Conservation (phyloP, 768 basidiomycete species). For the Leccinellum albellum region DNA sequence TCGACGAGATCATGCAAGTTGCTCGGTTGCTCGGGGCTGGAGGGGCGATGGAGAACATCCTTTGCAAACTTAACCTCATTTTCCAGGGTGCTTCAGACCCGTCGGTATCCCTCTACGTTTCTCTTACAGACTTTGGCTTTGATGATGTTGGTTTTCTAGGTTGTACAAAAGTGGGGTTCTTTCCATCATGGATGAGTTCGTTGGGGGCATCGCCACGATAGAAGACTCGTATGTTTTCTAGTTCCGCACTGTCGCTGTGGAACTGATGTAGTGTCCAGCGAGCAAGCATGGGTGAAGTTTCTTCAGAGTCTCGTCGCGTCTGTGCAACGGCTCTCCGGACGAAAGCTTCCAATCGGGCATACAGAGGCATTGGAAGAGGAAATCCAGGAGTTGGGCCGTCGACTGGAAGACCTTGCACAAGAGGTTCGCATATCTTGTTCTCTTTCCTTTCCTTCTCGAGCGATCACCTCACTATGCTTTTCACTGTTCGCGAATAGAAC, state of each 20-base stretch:
- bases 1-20: constrained; percentile 58
- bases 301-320: constrained; percentile 57
- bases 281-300: constrained; percentile 61
- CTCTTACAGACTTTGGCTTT: neutral
- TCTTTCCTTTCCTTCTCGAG: neutral
- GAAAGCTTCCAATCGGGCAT: constrained; percentile 52
- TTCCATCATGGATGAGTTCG: constrained; percentile 59
- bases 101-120: constrained; percentile 39
- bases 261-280: constrained; percentile 39
- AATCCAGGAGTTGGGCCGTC: constrained; percentile 51
- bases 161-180: constrained; percentile 58
- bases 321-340: constrained; percentile 64
- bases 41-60: constrained; percentile 49
- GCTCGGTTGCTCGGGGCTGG: constrained; percentile 43
- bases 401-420: constrained; percentile 60
- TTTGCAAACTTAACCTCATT: constrained; percentile 53
- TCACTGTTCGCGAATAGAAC: constrained; percentile 4
- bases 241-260: neutral
- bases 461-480: neutral
- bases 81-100: constrained; percentile 56
- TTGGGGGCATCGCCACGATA: constrained; percentile 54
- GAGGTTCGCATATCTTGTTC: constrained; percentile 46
- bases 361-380: constrained; percentile 51
- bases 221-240: constrained; percentile 56
- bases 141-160: constrained; percentile 34